A percentile compares a stretch with the other conserved stretches of the same genome.
Evolutionary conservation across 495 filamentous ascomycete species (phyloP).

Genomic region (Neurospora hispaniola): DNA sequence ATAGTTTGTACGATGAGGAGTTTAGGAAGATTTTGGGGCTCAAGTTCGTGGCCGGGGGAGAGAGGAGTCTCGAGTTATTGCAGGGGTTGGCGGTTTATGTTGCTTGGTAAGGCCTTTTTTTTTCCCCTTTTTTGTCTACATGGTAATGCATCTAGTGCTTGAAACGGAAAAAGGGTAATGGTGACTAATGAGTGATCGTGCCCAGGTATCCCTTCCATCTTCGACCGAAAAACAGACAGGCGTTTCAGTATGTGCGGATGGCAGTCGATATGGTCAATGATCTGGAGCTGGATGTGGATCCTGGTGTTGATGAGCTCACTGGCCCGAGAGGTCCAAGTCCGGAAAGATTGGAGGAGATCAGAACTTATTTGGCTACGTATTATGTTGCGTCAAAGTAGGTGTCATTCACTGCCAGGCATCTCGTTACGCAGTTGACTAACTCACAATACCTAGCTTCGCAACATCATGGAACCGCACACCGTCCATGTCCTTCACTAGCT

Average conservation of each 20-base stretch:
- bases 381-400: constrained; percentile 28
- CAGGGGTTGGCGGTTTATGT: constrained; percentile 36
- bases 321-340: neutral
- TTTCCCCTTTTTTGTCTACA: neutral
- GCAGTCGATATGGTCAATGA: constrained; percentile 35
- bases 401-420: neutral
- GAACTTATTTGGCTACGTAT: constrained; percentile 30
- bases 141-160: neutral
- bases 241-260: constrained; percentile 36
- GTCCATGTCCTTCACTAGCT: constrained; percentile 19
- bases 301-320: constrained; percentile 2
- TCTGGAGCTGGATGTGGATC: constrained; percentile 30
- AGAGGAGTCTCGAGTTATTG: constrained; percentile 33
- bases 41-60: constrained; percentile 38
- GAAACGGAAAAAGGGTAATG: neutral
- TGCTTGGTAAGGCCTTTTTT: constrained; percentile 26
- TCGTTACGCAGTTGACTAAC: neutral
- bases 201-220: constrained; percentile 39
- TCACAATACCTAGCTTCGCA: constrained; percentile 13
- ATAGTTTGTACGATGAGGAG: constrained; percentile 39
- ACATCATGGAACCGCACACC: constrained; percentile 23
- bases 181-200: neutral
- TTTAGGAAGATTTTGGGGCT: constrained; percentile 37
- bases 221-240: constrained; percentile 34
- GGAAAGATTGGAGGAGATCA: constrained; percentile 24